A percentile compares a stretch with the other conserved stretches of the same genome.
Evolutionary conservation across 371 early-diverging fungal species (phyloP).

Genomic region (Actinomortierella ambigua): DNA sequence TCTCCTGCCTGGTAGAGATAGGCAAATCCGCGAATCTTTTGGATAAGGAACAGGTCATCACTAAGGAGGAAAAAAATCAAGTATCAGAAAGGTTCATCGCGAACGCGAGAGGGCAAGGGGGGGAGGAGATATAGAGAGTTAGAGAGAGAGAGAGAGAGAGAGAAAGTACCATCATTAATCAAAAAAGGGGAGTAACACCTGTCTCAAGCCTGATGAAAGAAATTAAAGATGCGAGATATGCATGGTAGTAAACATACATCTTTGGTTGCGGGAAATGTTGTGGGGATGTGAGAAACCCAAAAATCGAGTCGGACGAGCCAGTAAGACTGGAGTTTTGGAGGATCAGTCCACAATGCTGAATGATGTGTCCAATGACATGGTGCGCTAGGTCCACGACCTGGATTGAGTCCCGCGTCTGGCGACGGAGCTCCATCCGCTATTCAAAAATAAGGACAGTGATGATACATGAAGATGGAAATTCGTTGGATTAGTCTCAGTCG

Average conservation of each 20-base stretch:
- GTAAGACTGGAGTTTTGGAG: conserved; percentile 17
- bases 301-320: conserved; percentile 17
- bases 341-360: conserved; percentile 32
- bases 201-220: no score
- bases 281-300: conserved; percentile 26
- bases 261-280: conserved; percentile 29
- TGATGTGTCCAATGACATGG: conserved; percentile 19
- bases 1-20: conserved; percentile 29
- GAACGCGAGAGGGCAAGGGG: background rate
- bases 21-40: conserved; percentile 33
- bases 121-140: background rate
- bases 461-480: no score
- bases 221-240: no score
- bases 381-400: conserved; percentile 19
- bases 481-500: no score
- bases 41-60: conserved; percentile 17
- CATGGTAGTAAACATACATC: conserved; percentile 10
- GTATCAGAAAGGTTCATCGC: no score
- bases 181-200: background rate
- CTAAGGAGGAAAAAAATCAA: conserved; percentile 13
- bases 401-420: conserved; percentile 12
- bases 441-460: background rate
- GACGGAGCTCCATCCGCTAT: conserved; percentile 16
- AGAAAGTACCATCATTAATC: no score
- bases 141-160: background rate